A percentile compares a stretch with the other conserved stretches of the same genome.
phyloP scores from a whole-genome alignment of 805 yeast genomes.

The Metschnikowia chrysomelidarum region DNA sequence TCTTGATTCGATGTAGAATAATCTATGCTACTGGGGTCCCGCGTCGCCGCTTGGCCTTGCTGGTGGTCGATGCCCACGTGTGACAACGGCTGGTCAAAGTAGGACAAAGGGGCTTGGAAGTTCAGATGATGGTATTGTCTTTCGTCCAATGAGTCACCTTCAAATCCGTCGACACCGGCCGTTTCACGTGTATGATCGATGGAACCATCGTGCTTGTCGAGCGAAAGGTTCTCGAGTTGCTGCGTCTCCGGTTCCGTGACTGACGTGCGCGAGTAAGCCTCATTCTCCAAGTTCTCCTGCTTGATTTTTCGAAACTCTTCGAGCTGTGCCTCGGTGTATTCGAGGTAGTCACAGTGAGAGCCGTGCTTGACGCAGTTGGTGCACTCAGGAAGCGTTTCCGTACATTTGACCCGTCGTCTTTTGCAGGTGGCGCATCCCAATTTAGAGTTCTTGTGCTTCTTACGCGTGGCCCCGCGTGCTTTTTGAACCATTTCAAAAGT shows the following conservation, averaged over 20 bases:
- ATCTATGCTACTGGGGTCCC: too few relatives aligned
- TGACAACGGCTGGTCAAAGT: too few relatives aligned
- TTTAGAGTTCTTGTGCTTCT: slow-evolving; percentile 26
- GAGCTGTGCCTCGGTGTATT: slow-evolving; percentile 32
- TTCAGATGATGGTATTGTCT: too few relatives aligned
- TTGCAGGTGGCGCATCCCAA: slow-evolving; percentile 21
- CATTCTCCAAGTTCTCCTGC: slow-evolving; percentile 3
- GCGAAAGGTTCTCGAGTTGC: slow-evolving; percentile 5
- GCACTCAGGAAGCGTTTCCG: slow-evolving; percentile 40
- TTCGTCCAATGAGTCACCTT: too few relatives aligned
- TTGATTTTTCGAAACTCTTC: slow-evolving; percentile 25
- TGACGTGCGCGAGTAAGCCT: neutral
- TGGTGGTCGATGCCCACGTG: too few relatives aligned
- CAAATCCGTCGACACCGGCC: too few relatives aligned
- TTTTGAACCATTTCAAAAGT: too few relatives aligned
- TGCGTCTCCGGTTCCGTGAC: neutral
- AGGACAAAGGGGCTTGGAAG: too few relatives aligned
- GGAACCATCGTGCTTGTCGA: too few relatives aligned
- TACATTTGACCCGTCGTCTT: slow-evolving; percentile 20
- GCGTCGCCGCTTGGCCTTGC: too few relatives aligned
- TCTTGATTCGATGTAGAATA: too few relatives aligned
- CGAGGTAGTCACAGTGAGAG: slow-evolving; percentile 39
- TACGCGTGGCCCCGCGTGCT: slow-evolving; percentile 15
- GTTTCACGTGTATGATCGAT: too few relatives aligned
- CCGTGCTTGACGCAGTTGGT: slow-evolving; percentile 40